Conservation (phyloP, 768 basidiomycete genomes). For the Boletus tylopilopsis region DNA sequence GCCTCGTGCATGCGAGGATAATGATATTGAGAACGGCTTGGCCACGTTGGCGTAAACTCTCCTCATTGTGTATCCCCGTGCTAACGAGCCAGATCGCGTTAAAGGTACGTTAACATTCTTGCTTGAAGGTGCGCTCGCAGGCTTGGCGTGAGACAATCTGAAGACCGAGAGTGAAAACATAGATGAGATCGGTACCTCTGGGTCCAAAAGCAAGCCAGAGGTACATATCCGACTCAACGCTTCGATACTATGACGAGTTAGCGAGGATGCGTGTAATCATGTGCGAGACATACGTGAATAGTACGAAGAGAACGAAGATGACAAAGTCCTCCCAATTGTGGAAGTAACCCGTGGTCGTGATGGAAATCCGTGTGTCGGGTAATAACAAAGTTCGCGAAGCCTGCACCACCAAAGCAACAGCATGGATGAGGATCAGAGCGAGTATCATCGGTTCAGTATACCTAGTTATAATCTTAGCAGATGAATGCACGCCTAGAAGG, state of each 20-base stretch:
- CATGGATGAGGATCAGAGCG: slow-evolving; percentile 78
- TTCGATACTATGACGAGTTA: slow-evolving; percentile 57
- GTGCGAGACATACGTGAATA: slow-evolving; percentile 70
- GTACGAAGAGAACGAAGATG: slow-evolving; percentile 76
- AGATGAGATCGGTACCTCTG: slow-evolving; percentile 56
- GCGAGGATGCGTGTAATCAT: not conserved
- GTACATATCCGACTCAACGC: slow-evolving; percentile 85
- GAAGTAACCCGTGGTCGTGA: slow-evolving; percentile 71
- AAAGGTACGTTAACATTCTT: slow-evolving; percentile 19
- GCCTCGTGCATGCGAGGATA: slow-evolving; percentile 28
- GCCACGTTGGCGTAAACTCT: slow-evolving; percentile 44
- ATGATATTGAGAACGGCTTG: slow-evolving; percentile 52
- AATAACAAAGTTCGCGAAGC: slow-evolving; percentile 60
- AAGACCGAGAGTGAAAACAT: slow-evolving; percentile 42
- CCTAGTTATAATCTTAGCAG: slow-evolving; percentile 34
- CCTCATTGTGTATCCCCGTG: slow-evolving; percentile 42
- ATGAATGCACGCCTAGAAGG: not conserved
- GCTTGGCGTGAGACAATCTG: slow-evolving; percentile 18
- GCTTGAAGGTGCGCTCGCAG: slow-evolving; percentile 27
- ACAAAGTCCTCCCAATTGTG: slow-evolving; percentile 85
- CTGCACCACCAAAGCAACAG: slow-evolving; percentile 78
- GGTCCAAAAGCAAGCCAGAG: slow-evolving; percentile 85
- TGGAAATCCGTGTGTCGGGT: slow-evolving; percentile 37
- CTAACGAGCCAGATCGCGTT: slow-evolving; percentile 34
- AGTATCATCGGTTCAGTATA: slow-evolving; percentile 88